Conservation (phyloP, 768 basidiomycete species). For the Lactifluus subvellereus region DNA sequence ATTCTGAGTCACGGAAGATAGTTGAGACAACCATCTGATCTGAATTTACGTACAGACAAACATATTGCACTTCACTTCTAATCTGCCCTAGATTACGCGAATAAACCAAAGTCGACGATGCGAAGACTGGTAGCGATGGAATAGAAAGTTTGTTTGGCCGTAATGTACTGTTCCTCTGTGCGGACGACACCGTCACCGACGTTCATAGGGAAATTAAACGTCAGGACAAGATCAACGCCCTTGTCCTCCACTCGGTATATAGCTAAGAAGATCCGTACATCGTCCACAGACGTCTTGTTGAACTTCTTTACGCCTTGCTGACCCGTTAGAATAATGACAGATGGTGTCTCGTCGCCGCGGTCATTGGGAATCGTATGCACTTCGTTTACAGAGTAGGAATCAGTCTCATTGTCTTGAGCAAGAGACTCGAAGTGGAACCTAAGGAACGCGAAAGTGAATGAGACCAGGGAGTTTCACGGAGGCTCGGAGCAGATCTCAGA, state of each 20-base stretch:
- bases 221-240: conserved; percentile 75
- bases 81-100: conserved; percentile 40
- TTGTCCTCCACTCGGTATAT: conserved; percentile 73
- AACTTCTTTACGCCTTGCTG: conserved; percentile 74
- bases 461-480: background rate
- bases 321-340: conserved; percentile 60
- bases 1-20: background rate
- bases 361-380: conserved; percentile 39
- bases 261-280: conserved; percentile 71
- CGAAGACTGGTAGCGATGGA: conserved; percentile 50
- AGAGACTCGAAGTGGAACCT: conserved; percentile 91
- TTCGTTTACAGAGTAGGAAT: conserved; percentile 40
- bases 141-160: conserved; percentile 46
- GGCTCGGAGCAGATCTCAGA: conserved; percentile 29
- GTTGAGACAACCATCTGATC: background rate
- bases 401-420: conserved; percentile 85
- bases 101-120: conserved; percentile 66
- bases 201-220: conserved; percentile 69
- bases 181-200: conserved; percentile 43
- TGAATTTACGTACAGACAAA: background rate
- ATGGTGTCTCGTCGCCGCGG: conserved; percentile 46
- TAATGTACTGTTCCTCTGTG: conserved; percentile 33
- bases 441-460: conserved; percentile 23
- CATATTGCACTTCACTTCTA: background rate
- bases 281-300: conserved; percentile 52